These are phyloP conservation scores for Eimeria maxima DNA, from an alignment of 169 alveolate species.

Conservation along the genomic window DNA sequence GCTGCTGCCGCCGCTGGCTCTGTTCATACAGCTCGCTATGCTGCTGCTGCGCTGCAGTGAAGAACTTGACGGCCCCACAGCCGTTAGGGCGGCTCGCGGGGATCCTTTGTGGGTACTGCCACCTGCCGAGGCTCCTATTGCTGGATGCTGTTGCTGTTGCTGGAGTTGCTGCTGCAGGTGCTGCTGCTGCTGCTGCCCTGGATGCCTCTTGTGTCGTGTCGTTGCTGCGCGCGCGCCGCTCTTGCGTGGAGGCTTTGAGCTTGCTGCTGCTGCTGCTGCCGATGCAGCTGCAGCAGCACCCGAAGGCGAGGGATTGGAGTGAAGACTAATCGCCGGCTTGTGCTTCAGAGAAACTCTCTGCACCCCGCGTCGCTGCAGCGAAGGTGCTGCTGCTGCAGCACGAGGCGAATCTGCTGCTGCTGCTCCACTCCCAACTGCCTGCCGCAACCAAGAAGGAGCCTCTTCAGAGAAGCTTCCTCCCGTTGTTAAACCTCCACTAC, in stretches of 20 bases:
- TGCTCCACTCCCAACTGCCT: background rate
- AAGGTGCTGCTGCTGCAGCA: background rate
- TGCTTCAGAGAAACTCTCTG: background rate
- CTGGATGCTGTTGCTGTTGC: no score
- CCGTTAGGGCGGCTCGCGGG: background rate
- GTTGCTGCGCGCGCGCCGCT: background rate
- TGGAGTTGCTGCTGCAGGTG: background rate
- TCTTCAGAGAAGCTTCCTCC: background rate
- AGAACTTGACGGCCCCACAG: background rate
- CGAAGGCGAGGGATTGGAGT: no score
- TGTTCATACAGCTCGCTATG: background rate
- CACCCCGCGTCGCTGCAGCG: background rate
- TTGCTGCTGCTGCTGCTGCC: no score
- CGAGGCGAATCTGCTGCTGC: background rate
- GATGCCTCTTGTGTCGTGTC: background rate
- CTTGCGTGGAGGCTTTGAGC: background rate
- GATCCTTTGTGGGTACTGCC: background rate
- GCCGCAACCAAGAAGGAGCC: background rate
- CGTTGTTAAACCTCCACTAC: background rate
- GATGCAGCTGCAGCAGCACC: background rate
- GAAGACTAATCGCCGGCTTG: background rate
- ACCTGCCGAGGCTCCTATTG: background rate
- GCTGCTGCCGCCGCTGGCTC: conserved; percentile 2
- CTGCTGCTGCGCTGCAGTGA: conserved; percentile 24
- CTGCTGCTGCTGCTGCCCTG: conserved; percentile 8